Evolutionary conservation across 345 rosid genomes (phyloP).

Genomic region (Bruguiera parviflora): DNA sequence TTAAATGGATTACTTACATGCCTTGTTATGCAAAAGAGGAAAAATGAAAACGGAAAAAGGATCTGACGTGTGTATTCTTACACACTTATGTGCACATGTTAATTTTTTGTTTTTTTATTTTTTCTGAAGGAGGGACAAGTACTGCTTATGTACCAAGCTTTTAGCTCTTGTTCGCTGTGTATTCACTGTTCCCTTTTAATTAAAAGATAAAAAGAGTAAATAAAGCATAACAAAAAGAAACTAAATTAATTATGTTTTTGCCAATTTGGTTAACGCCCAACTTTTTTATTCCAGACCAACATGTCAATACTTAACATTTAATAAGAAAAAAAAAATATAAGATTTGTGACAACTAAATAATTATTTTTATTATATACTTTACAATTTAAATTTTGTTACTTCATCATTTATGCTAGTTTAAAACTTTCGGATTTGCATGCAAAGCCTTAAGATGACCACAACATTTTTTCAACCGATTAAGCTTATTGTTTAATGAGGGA

Average conservation of each 20-base stretch:
- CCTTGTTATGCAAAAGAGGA: too few relatives aligned
- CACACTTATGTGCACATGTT: too few relatives aligned
- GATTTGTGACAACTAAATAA: too few relatives aligned
- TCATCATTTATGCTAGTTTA: constrained; percentile 9
- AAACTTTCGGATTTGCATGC: background rate
- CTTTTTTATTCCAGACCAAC: background rate
- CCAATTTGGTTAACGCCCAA: background rate
- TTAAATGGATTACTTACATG: too few relatives aligned
- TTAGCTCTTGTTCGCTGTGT: background rate
- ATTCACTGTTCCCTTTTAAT: too few relatives aligned
- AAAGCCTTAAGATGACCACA: background rate
- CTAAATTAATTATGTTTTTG: background rate
- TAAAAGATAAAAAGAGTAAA: too few relatives aligned
- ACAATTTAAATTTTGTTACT: constrained; percentile 6
- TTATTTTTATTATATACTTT: too few relatives aligned
- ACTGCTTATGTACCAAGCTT: background rate
- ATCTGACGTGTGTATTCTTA: too few relatives aligned
- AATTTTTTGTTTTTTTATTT: too few relatives aligned
- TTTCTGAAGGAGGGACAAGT: background rate
- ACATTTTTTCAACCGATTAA: constrained; percentile 8
- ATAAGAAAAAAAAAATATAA: constrained; percentile 18
- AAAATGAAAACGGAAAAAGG: too few relatives aligned
- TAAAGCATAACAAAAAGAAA: background rate
- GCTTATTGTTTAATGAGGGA: background rate
- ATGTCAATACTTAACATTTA: constrained; percentile 28